A percentile compares a stretch with the other conserved stretches of the same genome.
Evolutionary conservation across 2,329 filamentous ascomycete species (phyloP).

Genomic region (Fusarium globosum): DNA sequence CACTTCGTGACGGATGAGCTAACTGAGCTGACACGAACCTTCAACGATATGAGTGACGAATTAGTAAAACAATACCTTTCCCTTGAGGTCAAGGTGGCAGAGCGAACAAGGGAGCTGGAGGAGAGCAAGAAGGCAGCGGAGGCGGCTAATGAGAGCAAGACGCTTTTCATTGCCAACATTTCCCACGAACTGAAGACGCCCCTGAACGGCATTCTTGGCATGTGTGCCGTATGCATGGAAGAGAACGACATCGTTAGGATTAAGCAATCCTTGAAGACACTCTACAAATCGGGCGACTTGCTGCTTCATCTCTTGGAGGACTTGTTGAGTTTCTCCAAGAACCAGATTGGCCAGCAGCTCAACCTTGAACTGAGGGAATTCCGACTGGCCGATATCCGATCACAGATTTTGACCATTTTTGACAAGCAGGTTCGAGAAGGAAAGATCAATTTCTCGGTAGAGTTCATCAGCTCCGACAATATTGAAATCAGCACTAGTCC

Average conservation of each 20-base stretch:
- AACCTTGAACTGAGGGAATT: conserved; percentile 88
- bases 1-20: conserved; percentile 85
- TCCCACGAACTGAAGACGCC: conserved; percentile 90
- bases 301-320: conserved; percentile 89
- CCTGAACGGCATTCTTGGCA: conserved; percentile 93
- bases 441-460: conserved; percentile 77
- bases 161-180: conserved; percentile 96
- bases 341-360: conserved; percentile 88
- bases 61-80: conserved; percentile 86
- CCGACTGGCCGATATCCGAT: conserved; percentile 81
- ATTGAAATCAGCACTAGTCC: conserved; percentile 44
- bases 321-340: conserved; percentile 92
- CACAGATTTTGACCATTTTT: conserved; percentile 87
- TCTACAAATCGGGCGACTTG: conserved; percentile 80
- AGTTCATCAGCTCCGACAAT: conserved; percentile 64
- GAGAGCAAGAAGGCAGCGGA: conserved; percentile 92
- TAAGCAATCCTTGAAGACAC: conserved; percentile 84
- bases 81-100: conserved; percentile 84
- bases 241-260: conserved; percentile 83
- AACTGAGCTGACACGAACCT: conserved; percentile 84
- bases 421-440: conserved; percentile 89
- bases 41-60: conserved; percentile 95
- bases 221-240: conserved; percentile 93
- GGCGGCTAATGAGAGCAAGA: conserved; percentile 97
- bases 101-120: conserved; percentile 85